Evolutionary conservation across 2,329 filamentous ascomycete genomes (phyloP), one percentile per base, ranked within the genome.

Genomic region (Aspergillus sojae): DNA sequence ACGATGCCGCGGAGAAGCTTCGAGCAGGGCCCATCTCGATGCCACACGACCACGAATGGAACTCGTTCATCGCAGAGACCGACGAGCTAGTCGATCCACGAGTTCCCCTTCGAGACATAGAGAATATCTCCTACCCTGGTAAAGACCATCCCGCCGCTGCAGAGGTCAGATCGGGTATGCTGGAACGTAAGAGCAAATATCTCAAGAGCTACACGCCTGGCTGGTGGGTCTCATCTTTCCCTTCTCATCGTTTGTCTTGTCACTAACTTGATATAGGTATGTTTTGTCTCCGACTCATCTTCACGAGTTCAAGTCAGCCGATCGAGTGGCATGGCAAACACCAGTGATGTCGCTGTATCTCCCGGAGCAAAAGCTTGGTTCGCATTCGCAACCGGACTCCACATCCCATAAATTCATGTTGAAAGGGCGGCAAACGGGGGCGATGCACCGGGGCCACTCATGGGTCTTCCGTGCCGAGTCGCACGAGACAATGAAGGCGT

Each of bases 111-210:
- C 88, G 95, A 61, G 87, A 89, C 58, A 79, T 92, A 23, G 88
- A 96, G 72, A 90, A 92, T 66, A 96, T 99, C 68, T 88, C 92
- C 64, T 99, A 98, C 75, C 94, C 94, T 21, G 95, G 95, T 48
- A 93, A 92, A 74, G 87, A 96, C 71, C 91, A 97, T 77, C 89
- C 91, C 65, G 88, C 92, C 78, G 92, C 84, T 75, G 83, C 91
- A 65, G 94, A 98, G 78, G 91, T 99, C 59, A 86, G 94, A 65
- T 92, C 93, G 23, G 95, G 95, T 3, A 89, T 97, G 79, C 83
- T 99, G 41, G 95, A 99, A 82, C 90, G 95, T 69, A 98, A 98
- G 88, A 97, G 93, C 86, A 99, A 98, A 76, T 99, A 98, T 74
- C 82, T 99, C 65, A 98, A 97, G 83, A 97, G 94, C 77, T 97